Base-by-base conservation (phyloP, 2,329 filamentous ascomycete genomes). In the Exophiala xenobiotica region DNA sequence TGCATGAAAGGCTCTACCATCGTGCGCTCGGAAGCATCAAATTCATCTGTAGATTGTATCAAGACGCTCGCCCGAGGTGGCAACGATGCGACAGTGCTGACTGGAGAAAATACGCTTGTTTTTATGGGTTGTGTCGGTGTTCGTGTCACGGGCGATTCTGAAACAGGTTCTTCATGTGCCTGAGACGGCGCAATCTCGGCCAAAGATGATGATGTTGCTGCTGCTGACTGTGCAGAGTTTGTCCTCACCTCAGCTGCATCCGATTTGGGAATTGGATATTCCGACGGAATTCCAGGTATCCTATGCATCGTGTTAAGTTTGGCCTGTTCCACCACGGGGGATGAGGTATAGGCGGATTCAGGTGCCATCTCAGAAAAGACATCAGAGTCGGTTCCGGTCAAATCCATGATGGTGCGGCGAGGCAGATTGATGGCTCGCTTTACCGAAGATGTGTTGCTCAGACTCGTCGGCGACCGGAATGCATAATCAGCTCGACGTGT, bases 381-480 rank as follows among this genome's bases (percentile, higher is more conserved):
- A 16, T 61, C 54, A 6, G 56, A 49, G 41, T 57, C 54, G 26
- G 59, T 51, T 12, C 46, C 57, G 23, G 56, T 61, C 42, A 61
- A 33, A 51, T 62, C 60, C 51, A 62, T 56, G 38, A 61, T 59
- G 12, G 42, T 59, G 22, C 58, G 56, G 40, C 58, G 48, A 2
- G 49, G 44, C 8, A 61, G 43, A 24, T 49, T 58, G 39, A 59
- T 49, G 5, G 51, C 29, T 22, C 49, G 51, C 27, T 53, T 60
- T 33, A 57, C 46, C 3, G 49, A 54, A 23, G 59, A 54, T 5
- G 53, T 23, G 19, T 44, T 54, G 41, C 58, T 62, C 6, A 48
- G 24, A 16, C 19, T 52, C 24, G 56, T 56, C 14, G 52, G 46
- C 11, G 57, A 46, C 3, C 49, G 57, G 14, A 51, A n/a, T 9